phyloP scores from a whole-genome alignment of 208 protist genomes.

The Phytomonas francai region DNA sequence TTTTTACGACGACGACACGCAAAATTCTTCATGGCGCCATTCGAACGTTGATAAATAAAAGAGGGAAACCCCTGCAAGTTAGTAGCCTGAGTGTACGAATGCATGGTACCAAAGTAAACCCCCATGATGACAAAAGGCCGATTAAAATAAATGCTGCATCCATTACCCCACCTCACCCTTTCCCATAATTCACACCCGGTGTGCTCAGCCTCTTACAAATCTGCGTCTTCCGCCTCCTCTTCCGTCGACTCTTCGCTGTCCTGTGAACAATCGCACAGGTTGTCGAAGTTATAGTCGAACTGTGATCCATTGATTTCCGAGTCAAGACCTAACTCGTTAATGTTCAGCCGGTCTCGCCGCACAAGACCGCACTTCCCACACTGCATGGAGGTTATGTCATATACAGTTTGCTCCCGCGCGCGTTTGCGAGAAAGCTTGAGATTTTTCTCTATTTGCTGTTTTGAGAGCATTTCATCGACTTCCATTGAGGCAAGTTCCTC shows the following conservation, averaged over 20 bases:
- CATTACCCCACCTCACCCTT: neutral
- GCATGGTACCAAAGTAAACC: neutral
- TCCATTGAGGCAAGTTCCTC: constrained; percentile 57
- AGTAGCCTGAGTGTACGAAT: neutral
- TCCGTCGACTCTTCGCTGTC: constrained; percentile 24
- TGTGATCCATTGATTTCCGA: constrained; percentile 85
- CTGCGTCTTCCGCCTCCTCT: constrained; percentile 15
- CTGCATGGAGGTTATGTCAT: constrained; percentile 74
- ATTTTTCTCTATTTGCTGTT: constrained; percentile 34
- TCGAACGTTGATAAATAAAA: neutral
- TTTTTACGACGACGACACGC: neutral
- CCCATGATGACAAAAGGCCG: neutral
- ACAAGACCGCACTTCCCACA: constrained; percentile 79
- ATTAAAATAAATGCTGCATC: neutral
- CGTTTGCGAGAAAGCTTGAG: constrained; percentile 56
- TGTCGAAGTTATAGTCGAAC: constrained; percentile 89
- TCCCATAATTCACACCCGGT: neutral
- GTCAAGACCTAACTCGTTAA: constrained; percentile 82
- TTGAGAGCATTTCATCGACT: constrained; percentile 58
- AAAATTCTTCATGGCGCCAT: neutral
- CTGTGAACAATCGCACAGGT: constrained; percentile 66
- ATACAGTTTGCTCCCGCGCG: constrained; percentile 60
- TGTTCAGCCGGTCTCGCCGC: constrained; percentile 76
- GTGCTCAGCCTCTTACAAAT: neutral
- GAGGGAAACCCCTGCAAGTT: neutral